Evolutionary conservation across 345 rosid species (phyloP).

Genomic region (Orychophragmus violaceus): DNA sequence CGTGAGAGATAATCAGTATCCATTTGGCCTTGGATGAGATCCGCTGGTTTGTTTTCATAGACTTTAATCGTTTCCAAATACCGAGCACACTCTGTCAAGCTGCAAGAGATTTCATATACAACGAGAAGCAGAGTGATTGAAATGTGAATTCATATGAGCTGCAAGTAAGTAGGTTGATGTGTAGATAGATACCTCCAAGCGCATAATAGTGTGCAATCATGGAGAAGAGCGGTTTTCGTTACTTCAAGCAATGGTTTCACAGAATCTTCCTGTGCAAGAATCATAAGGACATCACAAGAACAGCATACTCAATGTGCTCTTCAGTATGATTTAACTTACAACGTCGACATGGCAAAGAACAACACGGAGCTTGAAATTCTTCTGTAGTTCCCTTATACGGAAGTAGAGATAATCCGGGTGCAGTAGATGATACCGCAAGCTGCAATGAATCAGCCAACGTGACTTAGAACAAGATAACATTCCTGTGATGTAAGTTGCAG

Average conservation of each 20-base stretch:
- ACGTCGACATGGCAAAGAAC: constrained; percentile 91
- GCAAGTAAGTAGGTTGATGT: not conserved
- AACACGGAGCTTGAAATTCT: constrained; percentile 77
- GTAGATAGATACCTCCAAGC: constrained; percentile 74
- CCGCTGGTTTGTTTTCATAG: no score
- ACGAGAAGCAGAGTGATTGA: not conserved
- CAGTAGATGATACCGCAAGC: constrained; percentile 86
- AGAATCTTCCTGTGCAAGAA: constrained; percentile 59
- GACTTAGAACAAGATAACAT: not conserved
- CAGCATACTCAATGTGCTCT: not conserved
- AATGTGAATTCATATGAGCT: not conserved
- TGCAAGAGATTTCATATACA: constrained; percentile 32
- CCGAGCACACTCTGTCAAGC: constrained; percentile 94
- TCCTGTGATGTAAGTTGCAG: not conserved
- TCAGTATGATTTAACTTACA: constrained; percentile 47
- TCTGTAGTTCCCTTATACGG: constrained; percentile 88
- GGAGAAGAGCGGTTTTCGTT: constrained; percentile 73
- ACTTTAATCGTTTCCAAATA: constrained; percentile 96
- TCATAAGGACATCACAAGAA: not conserved
- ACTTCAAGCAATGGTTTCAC: constrained; percentile 79
- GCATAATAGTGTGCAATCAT: constrained; percentile 79
- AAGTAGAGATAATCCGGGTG: constrained; percentile 91
- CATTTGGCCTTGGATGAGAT: constrained; percentile 91
- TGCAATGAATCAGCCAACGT: no score
- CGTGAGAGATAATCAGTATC: constrained; percentile 84